Percentiles rank a stretch among this genome's conserved stretches.
These are phyloP conservation scores for Neurospora sp. DNA, from an alignment of 2,329 filamentous ascomycete species.

Conservation along the genomic window DNA sequence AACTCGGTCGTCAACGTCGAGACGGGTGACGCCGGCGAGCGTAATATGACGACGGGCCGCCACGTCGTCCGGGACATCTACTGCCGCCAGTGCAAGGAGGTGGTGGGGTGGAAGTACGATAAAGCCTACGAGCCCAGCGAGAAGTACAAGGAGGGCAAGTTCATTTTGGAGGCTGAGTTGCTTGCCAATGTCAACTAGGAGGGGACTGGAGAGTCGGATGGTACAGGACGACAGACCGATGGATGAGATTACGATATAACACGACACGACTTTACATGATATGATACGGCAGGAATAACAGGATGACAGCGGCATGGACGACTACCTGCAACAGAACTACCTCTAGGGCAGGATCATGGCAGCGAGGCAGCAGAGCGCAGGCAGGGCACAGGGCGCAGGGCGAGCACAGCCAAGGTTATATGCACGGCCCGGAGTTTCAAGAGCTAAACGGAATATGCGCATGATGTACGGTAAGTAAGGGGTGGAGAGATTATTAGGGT, in stretches of 20 bases:
- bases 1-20: slow-evolving; percentile 87
- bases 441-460: background rate
- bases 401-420: background rate
- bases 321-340: background rate
- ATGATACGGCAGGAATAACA: background rate
- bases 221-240: background rate
- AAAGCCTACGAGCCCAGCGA: slow-evolving; percentile 86
- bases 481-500: background rate
- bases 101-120: slow-evolving; percentile 98
- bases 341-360: background rate
- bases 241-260: background rate
- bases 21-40: slow-evolving; percentile 75
- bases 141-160: slow-evolving; percentile 99
- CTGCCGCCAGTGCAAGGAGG: slow-evolving; percentile 84
- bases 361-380: background rate
- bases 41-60: slow-evolving; percentile 94
- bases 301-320: background rate
- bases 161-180: slow-evolving; percentile 86
- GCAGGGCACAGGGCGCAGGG: background rate
- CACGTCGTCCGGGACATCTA: slow-evolving; percentile 90
- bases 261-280: background rate
- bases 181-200: slow-evolving; percentile 63
- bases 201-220: background rate
- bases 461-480: background rate
- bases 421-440: background rate